Conservation (phyloP, 208 protist species). For the Angomonas deanei region DNA sequence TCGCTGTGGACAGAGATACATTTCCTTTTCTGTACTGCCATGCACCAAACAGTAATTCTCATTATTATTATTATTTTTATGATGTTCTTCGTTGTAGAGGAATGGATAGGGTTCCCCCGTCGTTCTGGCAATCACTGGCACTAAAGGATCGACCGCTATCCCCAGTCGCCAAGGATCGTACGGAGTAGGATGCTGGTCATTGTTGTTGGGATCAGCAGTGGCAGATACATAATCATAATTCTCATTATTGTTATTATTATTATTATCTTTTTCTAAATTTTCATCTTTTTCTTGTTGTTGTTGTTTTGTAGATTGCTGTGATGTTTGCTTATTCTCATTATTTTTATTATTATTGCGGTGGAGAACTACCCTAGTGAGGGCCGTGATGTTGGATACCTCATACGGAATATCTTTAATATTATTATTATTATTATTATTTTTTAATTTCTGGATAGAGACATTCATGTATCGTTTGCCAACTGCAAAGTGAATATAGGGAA, state of each 20-base stretch:
- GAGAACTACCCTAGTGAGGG: background rate
- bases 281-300: background rate
- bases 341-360: background rate
- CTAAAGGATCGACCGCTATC: slow-evolving; percentile 40
- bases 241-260: slow-evolving; percentile 1
- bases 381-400: background rate
- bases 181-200: background rate
- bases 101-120: slow-evolving; percentile 20
- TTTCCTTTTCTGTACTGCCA: slow-evolving; percentile 56
- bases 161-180: slow-evolving; percentile 64
- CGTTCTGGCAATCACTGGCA: slow-evolving; percentile 42
- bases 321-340: background rate
- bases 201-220: background rate
- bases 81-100: background rate
- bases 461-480: background rate
- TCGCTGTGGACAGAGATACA: slow-evolving; percentile 69
- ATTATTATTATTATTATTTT: background rate
- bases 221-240: background rate
- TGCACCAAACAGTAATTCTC: slow-evolving; percentile 15
- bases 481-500: background rate
- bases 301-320: background rate
- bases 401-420: background rate
- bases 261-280: background rate
- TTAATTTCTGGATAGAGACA: no score
- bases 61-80: background rate